A percentile compares a stretch with the other conserved stretches of the same genome.
phyloP scores from a whole-genome alignment of 2,329 filamentous ascomycete genomes.

The Diaporthe destruens region DNA sequence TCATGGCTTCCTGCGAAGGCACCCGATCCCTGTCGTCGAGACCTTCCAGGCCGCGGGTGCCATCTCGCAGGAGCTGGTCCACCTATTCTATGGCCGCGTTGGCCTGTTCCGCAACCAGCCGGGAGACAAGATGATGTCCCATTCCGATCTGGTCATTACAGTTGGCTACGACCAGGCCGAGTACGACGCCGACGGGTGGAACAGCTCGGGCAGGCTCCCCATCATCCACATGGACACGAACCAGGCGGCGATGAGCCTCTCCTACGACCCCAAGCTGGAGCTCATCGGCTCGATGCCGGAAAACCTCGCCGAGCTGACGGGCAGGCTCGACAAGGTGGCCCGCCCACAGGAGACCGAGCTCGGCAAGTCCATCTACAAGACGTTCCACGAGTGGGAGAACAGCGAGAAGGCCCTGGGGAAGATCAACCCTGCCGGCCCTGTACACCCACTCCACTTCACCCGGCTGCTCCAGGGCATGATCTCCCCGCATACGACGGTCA shows the following conservation, averaged over 20 bases:
- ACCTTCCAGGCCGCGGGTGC: conserved; percentile 64
- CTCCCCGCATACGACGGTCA: conserved; percentile 56
- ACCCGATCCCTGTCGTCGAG: conserved; percentile 61
- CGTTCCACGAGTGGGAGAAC: conserved; percentile 53
- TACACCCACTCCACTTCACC: conserved; percentile 62
- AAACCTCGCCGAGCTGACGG: conserved; percentile 54
- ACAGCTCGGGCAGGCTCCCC: conserved; percentile 50
- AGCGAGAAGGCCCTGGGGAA: conserved; percentile 45
- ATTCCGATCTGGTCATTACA: conserved; percentile 58
- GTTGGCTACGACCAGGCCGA: conserved; percentile 62
- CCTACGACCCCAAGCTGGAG: conserved; percentile 57
- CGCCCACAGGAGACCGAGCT: conserved; percentile 53
- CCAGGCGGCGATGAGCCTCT: conserved; percentile 54
- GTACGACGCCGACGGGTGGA: conserved; percentile 61
- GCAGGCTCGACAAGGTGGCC: conserved; percentile 50
- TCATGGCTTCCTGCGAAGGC: conserved; percentile 55
- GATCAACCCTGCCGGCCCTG: conserved; percentile 44
- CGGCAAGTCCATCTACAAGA: conserved; percentile 50
- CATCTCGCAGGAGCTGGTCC: conserved; percentile 56
- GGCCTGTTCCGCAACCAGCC: conserved; percentile 63
- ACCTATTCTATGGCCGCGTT: conserved; percentile 61
- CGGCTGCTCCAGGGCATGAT: conserved; percentile 56
- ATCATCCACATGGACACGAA: conserved; percentile 60
- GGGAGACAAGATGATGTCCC: conserved; percentile 58
- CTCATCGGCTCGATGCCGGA: conserved; percentile 57